phyloP scores from a whole-genome alignment of 2,329 filamentous ascomycete species.

The Aspergillus sergii region DNA sequence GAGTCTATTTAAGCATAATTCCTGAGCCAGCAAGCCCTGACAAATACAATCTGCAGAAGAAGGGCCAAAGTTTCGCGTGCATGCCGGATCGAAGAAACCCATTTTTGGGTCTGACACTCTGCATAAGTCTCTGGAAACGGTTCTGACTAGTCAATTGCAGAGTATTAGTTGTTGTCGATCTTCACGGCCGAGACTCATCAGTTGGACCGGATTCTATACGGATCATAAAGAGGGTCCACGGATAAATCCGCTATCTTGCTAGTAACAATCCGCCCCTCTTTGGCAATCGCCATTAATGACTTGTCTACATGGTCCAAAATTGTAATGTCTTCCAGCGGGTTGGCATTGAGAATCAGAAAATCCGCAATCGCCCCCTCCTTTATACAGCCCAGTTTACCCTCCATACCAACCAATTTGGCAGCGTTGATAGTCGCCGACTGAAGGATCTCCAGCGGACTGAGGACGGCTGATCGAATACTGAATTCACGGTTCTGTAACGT shows the following conservation, averaged over 20 bases:
- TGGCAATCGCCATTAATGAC: constrained; percentile 54
- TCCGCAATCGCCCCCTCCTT: constrained; percentile 55
- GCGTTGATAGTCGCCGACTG: constrained; percentile 55
- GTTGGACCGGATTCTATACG: not conserved
- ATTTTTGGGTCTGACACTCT: not conserved
- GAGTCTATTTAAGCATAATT: too few relatives aligned
- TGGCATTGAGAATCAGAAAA: constrained; percentile 52
- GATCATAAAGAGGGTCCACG: constrained; percentile 8
- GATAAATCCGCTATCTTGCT: not conserved
- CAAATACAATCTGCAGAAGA: too few relatives aligned
- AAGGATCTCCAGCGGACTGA: constrained; percentile 47
- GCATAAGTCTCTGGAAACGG: not conserved
- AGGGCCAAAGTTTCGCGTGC: not conserved
- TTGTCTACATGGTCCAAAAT: constrained; percentile 52
- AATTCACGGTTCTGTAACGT: constrained; percentile 53
- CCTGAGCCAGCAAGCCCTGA: too few relatives aligned
- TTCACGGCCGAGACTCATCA: not conserved
- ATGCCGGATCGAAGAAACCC: too few relatives aligned
- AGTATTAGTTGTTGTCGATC: not conserved
- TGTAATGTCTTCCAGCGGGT: constrained; percentile 57
- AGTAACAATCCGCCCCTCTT: constrained; percentile 53
- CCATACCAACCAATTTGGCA: constrained; percentile 51
- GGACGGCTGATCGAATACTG: constrained; percentile 43
- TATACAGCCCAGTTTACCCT: constrained; percentile 52
- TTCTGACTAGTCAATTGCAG: too few relatives aligned